Conservation (phyloP, 2,329 filamentous ascomycete species). For the Pseudogymnoascus sp. region DNA sequence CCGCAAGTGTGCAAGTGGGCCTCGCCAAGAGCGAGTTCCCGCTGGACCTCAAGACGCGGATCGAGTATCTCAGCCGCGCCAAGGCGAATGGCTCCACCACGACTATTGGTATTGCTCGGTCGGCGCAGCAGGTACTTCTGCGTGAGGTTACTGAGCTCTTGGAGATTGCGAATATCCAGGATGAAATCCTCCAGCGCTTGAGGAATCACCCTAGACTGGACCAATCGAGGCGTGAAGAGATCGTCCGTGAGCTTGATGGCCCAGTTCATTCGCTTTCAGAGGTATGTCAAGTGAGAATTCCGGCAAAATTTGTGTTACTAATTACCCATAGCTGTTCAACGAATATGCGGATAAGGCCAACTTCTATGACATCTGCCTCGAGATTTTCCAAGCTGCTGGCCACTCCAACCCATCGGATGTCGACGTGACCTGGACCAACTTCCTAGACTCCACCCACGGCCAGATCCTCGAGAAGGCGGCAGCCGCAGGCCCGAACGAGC, state of each 20-base stretch:
- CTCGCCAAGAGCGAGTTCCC: slow-evolving; percentile 78
- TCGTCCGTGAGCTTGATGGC: slow-evolving; percentile 67
- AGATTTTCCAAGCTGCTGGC: slow-evolving; percentile 88
- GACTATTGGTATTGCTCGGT: slow-evolving; percentile 67
- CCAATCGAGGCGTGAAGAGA: slow-evolving; percentile 54
- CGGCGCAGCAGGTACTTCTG: slow-evolving; percentile 76
- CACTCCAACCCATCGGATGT: slow-evolving; percentile 85
- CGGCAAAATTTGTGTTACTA: slow-evolving; percentile 9
- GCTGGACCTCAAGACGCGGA: slow-evolving; percentile 75
- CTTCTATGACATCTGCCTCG: slow-evolving; percentile 88
- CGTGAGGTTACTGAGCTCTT: slow-evolving; percentile 80
- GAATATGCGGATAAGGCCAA: slow-evolving; percentile 81
- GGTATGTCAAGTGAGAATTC: slow-evolving; percentile 44
- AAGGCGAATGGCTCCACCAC: slow-evolving; percentile 87
- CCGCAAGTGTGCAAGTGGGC: slow-evolving; percentile 76
- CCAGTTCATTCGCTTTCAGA: slow-evolving; percentile 68
- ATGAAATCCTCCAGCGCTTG: slow-evolving; percentile 77
- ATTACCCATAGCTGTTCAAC: slow-evolving; percentile 68
- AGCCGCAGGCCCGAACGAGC: slow-evolving; percentile 35
- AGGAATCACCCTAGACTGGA: slow-evolving; percentile 65
- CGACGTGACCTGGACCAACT: slow-evolving; percentile 72
- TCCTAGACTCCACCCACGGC: slow-evolving; percentile 67
- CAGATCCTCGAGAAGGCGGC: slow-evolving; percentile 32
- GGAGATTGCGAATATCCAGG: slow-evolving; percentile 90
- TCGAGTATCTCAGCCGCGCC: slow-evolving; percentile 82